A percentile compares a stretch with the other conserved stretches of the same genome.
Conservation (phyloP, 1,284 basidiomycete genomes). For the Ustilago trichophora region DNA sequence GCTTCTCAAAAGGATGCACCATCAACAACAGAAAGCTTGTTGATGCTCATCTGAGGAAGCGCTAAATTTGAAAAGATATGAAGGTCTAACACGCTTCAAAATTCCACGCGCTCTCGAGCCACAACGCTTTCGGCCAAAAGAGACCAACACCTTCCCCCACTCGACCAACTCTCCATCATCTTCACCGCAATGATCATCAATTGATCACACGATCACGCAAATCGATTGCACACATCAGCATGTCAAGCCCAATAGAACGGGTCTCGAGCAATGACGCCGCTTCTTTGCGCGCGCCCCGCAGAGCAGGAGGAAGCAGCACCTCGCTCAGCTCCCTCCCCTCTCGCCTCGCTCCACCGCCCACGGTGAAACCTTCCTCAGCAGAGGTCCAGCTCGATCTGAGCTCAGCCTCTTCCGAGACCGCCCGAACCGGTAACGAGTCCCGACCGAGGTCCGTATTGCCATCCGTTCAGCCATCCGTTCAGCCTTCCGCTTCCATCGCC, state of each 20-base stretch:
- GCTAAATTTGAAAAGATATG: too few species aligned
- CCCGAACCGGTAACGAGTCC: too few species aligned
- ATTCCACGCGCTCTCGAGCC: conserved; percentile 31
- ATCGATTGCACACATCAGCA: too few species aligned
- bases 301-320: conserved; percentile 28
- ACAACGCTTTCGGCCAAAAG: conserved; percentile 2
- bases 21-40: too few species aligned
- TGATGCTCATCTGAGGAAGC: too few species aligned
- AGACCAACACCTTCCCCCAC: conserved; percentile 2
- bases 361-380: conserved; percentile 37
- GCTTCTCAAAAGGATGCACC: too few species aligned
- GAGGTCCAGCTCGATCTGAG: conserved; percentile 51
- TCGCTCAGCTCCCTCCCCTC: conserved; percentile 47
- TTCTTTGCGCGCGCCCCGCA: conserved; percentile 16
- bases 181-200: conserved; percentile 5
- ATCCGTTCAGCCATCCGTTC: conserved; percentile 3
- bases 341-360: conserved; percentile 29
- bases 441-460: conserved; percentile 11
- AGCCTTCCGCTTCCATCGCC: conserved; percentile 9
- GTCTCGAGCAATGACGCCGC: conserved; percentile 18
- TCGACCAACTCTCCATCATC: not conserved
- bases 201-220: too few species aligned
- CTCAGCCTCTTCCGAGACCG: conserved; percentile 29
- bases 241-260: conserved; percentile 35
- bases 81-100: too few species aligned